Evolutionary conservation across 192 early-diverging fungal species (phyloP).

Genomic region (Gamsiella multidivaricata): DNA sequence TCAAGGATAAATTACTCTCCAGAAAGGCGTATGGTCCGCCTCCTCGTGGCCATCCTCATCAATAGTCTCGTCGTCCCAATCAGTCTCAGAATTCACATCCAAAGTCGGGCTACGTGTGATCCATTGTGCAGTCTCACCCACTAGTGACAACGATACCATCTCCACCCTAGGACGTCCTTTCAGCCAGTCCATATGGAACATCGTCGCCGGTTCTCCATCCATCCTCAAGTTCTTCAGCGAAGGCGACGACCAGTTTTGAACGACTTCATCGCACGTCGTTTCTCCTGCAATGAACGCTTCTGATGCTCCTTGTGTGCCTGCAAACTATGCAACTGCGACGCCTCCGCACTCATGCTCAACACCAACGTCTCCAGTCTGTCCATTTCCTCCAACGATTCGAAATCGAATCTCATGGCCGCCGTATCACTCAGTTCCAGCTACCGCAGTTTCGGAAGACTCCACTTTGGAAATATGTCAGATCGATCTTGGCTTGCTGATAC

Average conservation of each 20-base stretch:
- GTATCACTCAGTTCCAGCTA: background rate
- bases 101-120: background rate
- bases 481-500: background rate
- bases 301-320: background rate
- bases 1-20: background rate
- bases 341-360: background rate
- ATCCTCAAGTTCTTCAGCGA: background rate
- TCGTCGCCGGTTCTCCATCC: slow-evolving; percentile 1
- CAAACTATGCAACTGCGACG: background rate
- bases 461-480: background rate
- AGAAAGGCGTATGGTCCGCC: background rate
- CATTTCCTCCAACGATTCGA: slow-evolving; percentile 21
- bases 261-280: background rate
- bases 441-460: slow-evolving; percentile 10
- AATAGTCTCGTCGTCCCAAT: background rate
- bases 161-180: slow-evolving; percentile 10
- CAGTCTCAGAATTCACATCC: no score
- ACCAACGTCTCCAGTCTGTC: background rate
- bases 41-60: background rate
- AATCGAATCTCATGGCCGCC: slow-evolving; percentile 26
- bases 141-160: background rate
- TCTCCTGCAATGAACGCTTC: background rate
- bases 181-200: slow-evolving; percentile 21
- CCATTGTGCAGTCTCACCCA: background rate
- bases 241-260: slow-evolving; percentile 14